Percentiles rank a stretch among this genome's conserved stretches.
Conservation (phyloP, 768 basidiomycete genomes). For the Dioszegia aurantiaca region DNA sequence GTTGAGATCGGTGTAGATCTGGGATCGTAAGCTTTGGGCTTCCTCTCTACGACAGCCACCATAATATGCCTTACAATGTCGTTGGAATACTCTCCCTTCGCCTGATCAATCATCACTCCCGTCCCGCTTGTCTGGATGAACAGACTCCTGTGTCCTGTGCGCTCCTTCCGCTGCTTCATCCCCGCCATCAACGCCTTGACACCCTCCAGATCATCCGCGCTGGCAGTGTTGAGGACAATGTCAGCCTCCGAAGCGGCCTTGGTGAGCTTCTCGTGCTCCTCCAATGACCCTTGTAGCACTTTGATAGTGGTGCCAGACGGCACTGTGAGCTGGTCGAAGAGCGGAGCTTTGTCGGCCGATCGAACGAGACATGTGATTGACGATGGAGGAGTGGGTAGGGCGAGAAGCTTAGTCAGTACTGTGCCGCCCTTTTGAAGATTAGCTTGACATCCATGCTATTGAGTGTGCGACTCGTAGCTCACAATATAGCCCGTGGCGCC, state of each 20-base stretch:
- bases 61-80: conserved; percentile 39
- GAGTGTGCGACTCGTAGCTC: background rate
- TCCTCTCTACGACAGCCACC: too few relatives aligned
- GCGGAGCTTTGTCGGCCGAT: conserved; percentile 31
- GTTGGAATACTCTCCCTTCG: conserved; percentile 38
- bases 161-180: conserved; percentile 40
- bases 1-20: conserved; percentile 50
- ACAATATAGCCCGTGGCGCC: conserved; percentile 45
- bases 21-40: background rate
- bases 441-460: too few relatives aligned
- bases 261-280: conserved; percentile 39
- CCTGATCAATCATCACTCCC: conserved; percentile 42
- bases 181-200: conserved; percentile 46
- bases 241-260: conserved; percentile 38
- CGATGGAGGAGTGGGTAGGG: conserved; percentile 28
- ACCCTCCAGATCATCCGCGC: conserved; percentile 41
- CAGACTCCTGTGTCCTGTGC: conserved; percentile 45
- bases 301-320: conserved; percentile 21
- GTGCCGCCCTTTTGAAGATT: conserved; percentile 26
- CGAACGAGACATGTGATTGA: conserved; percentile 41
- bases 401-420: conserved; percentile 26
- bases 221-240: conserved; percentile 42
- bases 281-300: conserved; percentile 34
- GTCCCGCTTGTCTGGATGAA: conserved; percentile 50
- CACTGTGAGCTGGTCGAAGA: conserved; percentile 27